phyloP scores from a whole-genome alignment of 805 yeast species.

The Zygosaccharomyces kombuchaensis region DNA sequence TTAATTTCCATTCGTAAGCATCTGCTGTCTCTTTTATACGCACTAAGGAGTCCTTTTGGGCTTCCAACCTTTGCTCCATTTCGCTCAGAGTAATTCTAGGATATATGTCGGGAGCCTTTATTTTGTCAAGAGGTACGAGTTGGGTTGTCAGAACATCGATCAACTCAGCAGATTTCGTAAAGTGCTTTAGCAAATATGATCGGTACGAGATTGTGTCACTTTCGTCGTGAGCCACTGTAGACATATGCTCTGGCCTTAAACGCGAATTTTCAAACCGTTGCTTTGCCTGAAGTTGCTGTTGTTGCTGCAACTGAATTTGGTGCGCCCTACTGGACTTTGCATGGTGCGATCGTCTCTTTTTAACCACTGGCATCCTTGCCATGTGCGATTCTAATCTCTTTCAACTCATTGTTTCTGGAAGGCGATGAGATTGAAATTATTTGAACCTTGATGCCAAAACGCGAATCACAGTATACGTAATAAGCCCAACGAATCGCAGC shows the following conservation, averaged over 20 bases:
- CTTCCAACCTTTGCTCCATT: conserved; percentile 12
- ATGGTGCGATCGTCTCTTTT: conserved; percentile 26
- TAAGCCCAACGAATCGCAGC: background rate
- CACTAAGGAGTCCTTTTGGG: conserved; percentile 14
- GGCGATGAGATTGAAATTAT: background rate
- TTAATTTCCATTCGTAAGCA: conserved; percentile 6
- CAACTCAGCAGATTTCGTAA: conserved; percentile 20
- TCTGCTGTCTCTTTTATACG: conserved; percentile 5
- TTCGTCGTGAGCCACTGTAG: conserved; percentile 30
- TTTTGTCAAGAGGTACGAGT: conserved; percentile 21
- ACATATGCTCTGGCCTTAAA: conserved; percentile 28
- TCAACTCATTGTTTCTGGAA: background rate
- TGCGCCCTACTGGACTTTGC: conserved; percentile 17
- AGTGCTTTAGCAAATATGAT: conserved; percentile 24
- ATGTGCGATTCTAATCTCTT: background rate
- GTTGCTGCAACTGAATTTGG: conserved; percentile 19
- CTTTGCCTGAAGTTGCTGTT: conserved; percentile 19
- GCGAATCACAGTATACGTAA: background rate
- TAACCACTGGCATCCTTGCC: conserved; percentile 27
- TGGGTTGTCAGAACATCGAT: conserved; percentile 26
- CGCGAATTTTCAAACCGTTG: conserved; percentile 22
- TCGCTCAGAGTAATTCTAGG: conserved; percentile 10
- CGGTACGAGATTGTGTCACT: conserved; percentile 34
- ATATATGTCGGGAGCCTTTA: conserved; percentile 19
- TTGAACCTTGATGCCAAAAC: background rate